A percentile compares a stretch with the other conserved stretches of the same genome.
phyloP scores from a whole-genome alignment of 768 basidiomycete species.

The Mycena rosella region DNA sequence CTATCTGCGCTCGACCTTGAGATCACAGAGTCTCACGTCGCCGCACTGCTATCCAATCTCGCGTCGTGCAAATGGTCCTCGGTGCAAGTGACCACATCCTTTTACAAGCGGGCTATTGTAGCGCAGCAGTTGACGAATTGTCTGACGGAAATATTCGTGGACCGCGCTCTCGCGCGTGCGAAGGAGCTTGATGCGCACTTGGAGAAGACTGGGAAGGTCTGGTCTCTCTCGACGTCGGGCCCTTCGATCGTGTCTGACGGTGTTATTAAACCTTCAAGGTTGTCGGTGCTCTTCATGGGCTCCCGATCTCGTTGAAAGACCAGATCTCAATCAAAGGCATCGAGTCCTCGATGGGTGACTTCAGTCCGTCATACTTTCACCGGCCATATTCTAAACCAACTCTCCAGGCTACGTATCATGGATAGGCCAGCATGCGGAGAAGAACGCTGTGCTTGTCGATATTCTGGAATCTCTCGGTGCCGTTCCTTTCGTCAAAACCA shows the following conservation, averaged over 20 bases:
- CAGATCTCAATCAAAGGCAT: conserved; percentile 77
- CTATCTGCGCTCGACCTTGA: conserved; percentile 65
- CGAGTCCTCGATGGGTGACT: conserved; percentile 75
- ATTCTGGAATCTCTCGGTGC: conserved; percentile 78
- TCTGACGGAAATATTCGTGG: conserved; percentile 86
- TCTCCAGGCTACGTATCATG: conserved; percentile 76
- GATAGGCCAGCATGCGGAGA: conserved; percentile 70
- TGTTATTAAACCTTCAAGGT: conserved; percentile 35
- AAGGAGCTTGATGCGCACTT: conserved; percentile 74
- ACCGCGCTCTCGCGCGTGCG: conserved; percentile 75
- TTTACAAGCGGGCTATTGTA: conserved; percentile 81
- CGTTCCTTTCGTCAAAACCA: conserved; percentile 78
- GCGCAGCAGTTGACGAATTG: conserved; percentile 90
- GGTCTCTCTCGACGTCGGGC: background rate
- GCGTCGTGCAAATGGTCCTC: conserved; percentile 69
- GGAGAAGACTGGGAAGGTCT: conserved; percentile 66
- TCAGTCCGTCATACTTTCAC: background rate
- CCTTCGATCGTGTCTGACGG: background rate
- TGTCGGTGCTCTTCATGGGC: conserved; percentile 80
- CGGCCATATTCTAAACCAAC: background rate
- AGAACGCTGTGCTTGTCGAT: conserved; percentile 73
- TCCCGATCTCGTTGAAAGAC: conserved; percentile 83
- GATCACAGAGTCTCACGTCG: conserved; percentile 59
- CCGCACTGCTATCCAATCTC: conserved; percentile 65
- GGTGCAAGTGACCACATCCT: conserved; percentile 78